A percentile compares a stretch with the other conserved stretches of the same genome.
Evolutionary conservation across 768 basidiomycete species (phyloP).

Genomic region (Scleroderma bovista): DNA sequence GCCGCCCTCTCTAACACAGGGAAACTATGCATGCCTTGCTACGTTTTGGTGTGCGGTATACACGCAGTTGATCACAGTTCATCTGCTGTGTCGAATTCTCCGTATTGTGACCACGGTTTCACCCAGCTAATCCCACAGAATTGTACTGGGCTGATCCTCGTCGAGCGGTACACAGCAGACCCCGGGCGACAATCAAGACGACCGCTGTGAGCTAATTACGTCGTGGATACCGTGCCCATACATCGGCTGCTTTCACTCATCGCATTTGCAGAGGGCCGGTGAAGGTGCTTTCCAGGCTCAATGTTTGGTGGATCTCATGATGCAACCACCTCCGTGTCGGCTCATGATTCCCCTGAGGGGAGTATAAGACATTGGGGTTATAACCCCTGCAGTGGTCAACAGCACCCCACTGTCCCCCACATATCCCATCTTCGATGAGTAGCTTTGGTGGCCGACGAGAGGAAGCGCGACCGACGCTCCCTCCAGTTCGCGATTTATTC

Average conservation of each 20-base stretch:
- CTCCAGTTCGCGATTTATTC: constrained; percentile 67
- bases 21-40: constrained; percentile 7
- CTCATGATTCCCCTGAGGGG: neutral
- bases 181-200: constrained; percentile 27
- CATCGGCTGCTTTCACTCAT: constrained; percentile 18
- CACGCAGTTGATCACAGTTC: constrained; percentile 11
- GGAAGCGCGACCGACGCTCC: constrained; percentile 51
- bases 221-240: constrained; percentile 26
- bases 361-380: neutral
- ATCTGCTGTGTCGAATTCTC: constrained; percentile 9
- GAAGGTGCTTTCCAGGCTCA: constrained; percentile 11
- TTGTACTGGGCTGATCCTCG: constrained; percentile 19
- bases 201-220: constrained; percentile 23
- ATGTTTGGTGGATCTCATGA: constrained; percentile 19
- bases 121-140: constrained; percentile 8
- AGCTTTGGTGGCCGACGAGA: constrained; percentile 21
- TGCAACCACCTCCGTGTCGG: constrained; percentile 3
- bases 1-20: constrained; percentile 5
- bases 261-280: constrained; percentile 17
- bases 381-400: constrained; percentile 4
- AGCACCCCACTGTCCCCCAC: constrained; percentile 9
- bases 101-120: constrained; percentile 8
- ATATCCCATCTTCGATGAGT: constrained; percentile 23
- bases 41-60: constrained; percentile 10
- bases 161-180: constrained; percentile 29